A percentile compares a stretch with the other conserved stretches of the same genome.
These are phyloP conservation scores for Sporisorium graminicola DNA, from an alignment of 1,284 basidiomycete species.

Conservation along the genomic window DNA sequence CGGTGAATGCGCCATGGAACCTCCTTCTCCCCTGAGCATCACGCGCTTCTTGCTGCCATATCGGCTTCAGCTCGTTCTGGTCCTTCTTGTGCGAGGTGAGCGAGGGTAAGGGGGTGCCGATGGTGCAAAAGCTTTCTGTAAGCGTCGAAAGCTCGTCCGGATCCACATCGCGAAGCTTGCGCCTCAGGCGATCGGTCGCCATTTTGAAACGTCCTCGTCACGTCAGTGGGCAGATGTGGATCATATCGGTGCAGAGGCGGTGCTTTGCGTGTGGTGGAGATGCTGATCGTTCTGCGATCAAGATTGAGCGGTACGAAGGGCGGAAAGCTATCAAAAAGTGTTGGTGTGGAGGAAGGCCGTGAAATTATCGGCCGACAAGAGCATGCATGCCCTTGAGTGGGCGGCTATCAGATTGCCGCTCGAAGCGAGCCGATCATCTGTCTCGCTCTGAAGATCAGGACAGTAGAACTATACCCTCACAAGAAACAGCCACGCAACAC, in stretches of 20 bases:
- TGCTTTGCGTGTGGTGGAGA: too few species aligned
- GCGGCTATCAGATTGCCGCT: background rate
- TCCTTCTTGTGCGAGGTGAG: constrained; percentile 86
- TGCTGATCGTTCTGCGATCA: background rate
- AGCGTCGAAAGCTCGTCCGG: constrained; percentile 80
- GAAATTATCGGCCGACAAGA: constrained; percentile 5
- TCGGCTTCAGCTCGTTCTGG: constrained; percentile 89
- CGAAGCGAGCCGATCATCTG: background rate
- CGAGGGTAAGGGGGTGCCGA: constrained; percentile 90
- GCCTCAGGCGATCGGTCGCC: constrained; percentile 73
- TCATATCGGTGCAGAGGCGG: background rate
- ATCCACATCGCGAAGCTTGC: constrained; percentile 82
- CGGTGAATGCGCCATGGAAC: constrained; percentile 97
- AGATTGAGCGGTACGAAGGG: background rate
- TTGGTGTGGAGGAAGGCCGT: constrained; percentile 8
- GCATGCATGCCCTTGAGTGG: background rate
- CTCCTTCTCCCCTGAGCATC: constrained; percentile 93
- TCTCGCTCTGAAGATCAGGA: background rate
- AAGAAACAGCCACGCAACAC: background rate
- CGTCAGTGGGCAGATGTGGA: too few species aligned
- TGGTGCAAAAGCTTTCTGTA: constrained; percentile 90
- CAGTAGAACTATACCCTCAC: background rate
- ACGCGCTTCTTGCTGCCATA: constrained; percentile 96
- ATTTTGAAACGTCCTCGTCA: constrained; percentile 24
- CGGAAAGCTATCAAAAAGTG: background rate